These are phyloP conservation scores for Kalmusia sp. DNA, from an alignment of 2,329 filamentous ascomycete genomes.

Conservation along the genomic window DNA sequence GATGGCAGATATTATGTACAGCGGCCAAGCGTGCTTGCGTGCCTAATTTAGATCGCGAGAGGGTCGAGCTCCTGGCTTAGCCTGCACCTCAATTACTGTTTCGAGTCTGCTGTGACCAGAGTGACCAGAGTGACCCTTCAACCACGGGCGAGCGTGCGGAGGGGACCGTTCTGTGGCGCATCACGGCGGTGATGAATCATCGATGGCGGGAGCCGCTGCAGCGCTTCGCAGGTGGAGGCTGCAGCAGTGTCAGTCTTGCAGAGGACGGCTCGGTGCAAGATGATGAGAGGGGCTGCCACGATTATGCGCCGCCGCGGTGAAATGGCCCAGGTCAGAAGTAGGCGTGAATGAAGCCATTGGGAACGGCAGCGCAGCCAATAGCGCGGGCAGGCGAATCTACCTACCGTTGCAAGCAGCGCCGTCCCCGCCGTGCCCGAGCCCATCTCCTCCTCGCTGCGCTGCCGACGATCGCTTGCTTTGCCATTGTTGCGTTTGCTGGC, in stretches of 20 bases:
- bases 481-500: constrained; percentile 1
- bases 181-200: neutral
- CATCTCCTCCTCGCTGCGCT: neutral
- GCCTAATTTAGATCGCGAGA: constrained; percentile 24
- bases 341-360: constrained; percentile 1
- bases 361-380: constrained; percentile 1
- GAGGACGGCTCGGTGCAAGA: neutral
- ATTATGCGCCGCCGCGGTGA: neutral
- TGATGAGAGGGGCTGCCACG: too few relatives aligned
- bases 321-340: neutral
- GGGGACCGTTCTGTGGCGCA: neutral
- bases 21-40: constrained; percentile 14
- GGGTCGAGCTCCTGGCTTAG: constrained; percentile 1
- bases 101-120: constrained; percentile 1
- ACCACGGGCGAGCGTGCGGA: too few relatives aligned
- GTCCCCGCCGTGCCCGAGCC: constrained; percentile 4
- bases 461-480: neutral
- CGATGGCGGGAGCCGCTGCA: neutral
- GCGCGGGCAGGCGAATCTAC: neutral
- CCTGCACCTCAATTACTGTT: neutral
- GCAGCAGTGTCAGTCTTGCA: neutral
- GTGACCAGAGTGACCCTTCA: too few relatives aligned
- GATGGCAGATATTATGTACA: constrained; percentile 7
- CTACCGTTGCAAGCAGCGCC: neutral
- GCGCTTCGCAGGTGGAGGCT: neutral